Evolutionary conservation across 306 rosid species (phyloP), one percentile per base, ranked within the genome.

Genomic region (peach (Prunus persica)): DNA sequence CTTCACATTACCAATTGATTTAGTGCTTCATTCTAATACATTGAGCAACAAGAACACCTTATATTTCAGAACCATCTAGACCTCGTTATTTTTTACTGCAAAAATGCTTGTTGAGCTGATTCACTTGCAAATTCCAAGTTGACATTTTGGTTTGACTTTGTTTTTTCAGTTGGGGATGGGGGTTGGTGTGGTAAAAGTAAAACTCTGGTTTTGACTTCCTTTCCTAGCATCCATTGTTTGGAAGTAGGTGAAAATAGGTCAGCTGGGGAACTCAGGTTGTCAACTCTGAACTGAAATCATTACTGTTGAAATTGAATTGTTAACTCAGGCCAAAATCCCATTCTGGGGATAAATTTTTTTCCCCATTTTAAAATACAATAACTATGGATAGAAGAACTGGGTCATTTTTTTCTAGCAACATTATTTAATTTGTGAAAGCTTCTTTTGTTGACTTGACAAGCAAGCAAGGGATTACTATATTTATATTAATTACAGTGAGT

Each of bases 1-100:
- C 79, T 77, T 43, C 75, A 60, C 66, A 66, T 50, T 77, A 38
- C 30, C 80, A 72, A 68, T 22, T 4, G 18, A 13, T 65, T 32
- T 7, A 75, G 80, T 83, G 87, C 81, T 80, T 79, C 75, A 62
- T 85, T 84, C 88, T 75, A 78, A 84, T 74, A 71, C 88, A 75
- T 79, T 64, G 89, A 56, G 84, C 85, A 64, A 77, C 66, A 75
- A 55, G 63, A 49, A 24, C 66, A 76, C 51, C 34, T 19, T 18
- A 45, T 38, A 9, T 27, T 14, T 27, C 55, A 27, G 52, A 24
- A 65, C 65, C 61, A 41, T 22, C 30, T 46, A 45, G 11, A 6
- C 3, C 19, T 24, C 7, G 46, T 46, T 19, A 60, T 19, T 6
- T 63, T 16, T 46, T 45, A 43, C 47, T 43, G 45, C 46, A 18